Evolutionary conservation across 2,329 filamentous ascomycete genomes (phyloP).

Genomic region (Graphilbum sp.): DNA sequence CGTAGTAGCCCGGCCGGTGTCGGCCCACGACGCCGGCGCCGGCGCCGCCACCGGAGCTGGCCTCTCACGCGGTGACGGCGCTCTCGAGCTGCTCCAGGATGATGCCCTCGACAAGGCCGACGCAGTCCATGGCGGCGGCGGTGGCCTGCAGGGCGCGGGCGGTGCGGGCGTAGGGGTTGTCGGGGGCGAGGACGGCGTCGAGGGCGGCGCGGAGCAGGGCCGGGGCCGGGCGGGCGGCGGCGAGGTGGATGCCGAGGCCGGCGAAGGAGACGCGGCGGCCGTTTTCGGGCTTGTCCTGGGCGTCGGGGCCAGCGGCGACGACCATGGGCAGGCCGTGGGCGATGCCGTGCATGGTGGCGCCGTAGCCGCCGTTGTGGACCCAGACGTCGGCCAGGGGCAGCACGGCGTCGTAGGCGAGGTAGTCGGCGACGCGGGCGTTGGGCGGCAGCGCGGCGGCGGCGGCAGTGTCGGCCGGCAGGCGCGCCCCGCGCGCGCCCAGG

Average conservation of each 20-base stretch:
- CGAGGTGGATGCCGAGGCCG: slow-evolving; percentile 18
- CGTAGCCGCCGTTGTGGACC: slow-evolving; percentile 25
- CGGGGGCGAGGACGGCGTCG: slow-evolving; percentile 13
- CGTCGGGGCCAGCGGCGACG: slow-evolving; percentile 22
- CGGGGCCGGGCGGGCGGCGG: slow-evolving; percentile 12
- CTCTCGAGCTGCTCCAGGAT: neutral
- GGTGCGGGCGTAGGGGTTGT: slow-evolving; percentile 10
- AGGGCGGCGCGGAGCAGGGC: slow-evolving; percentile 15
- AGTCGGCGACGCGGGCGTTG: slow-evolving; percentile 20
- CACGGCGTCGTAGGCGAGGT: slow-evolving; percentile 22
- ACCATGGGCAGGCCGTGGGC: slow-evolving; percentile 24
- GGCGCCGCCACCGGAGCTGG: neutral
- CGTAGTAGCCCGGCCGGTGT: slow-evolving; percentile 3
- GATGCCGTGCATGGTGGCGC: slow-evolving; percentile 23
- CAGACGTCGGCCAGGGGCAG: slow-evolving; percentile 19
- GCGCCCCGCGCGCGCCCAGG: slow-evolving; percentile 18
- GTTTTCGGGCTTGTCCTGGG: slow-evolving; percentile 25
- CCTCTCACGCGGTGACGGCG: neutral
- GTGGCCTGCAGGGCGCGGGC: slow-evolving; percentile 13
- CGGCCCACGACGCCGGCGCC: neutral
- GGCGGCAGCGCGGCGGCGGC: slow-evolving; percentile 11
- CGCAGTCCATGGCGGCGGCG: slow-evolving; percentile 15
- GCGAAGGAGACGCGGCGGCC: slow-evolving; percentile 17
- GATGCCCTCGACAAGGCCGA: slow-evolving; percentile 13
- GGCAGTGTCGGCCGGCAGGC: slow-evolving; percentile 9